Evolutionary conservation across 2,329 filamentous ascomycete genomes (phyloP).

Genomic region (Periconia sp.): DNA sequence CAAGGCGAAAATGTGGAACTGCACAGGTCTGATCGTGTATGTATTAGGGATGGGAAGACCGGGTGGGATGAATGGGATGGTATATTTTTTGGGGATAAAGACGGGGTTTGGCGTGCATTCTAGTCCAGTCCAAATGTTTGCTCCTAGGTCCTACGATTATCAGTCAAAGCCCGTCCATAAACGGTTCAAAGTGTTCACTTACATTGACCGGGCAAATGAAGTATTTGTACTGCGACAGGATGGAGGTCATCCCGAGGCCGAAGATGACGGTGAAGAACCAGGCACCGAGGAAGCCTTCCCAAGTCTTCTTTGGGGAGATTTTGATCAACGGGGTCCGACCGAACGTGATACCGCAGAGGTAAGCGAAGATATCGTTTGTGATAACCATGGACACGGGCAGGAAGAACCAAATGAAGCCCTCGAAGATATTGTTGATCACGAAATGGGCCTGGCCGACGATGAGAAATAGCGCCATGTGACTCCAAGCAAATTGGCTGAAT

Average conservation of each 20-base stretch:
- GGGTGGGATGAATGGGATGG: constrained; percentile 56
- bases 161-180: neutral
- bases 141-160: constrained; percentile 69
- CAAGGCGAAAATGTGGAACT: constrained; percentile 87
- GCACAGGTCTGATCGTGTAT: constrained; percentile 81
- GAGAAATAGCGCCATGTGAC: constrained; percentile 97
- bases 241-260: constrained; percentile 76
- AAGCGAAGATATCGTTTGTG: constrained; percentile 98
- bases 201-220: constrained; percentile 97
- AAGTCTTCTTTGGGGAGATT: constrained; percentile 97
- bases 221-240: constrained; percentile 89
- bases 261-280: constrained; percentile 95
- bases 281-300: constrained; percentile 93
- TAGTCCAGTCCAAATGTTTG: constrained; percentile 88
- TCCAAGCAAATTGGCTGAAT: constrained; percentile 99
- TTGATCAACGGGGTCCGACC: constrained; percentile 96
- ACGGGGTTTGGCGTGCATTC: constrained; percentile 89
- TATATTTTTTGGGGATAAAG: constrained; percentile 77
- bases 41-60: constrained; percentile 64
- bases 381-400: constrained; percentile 92
- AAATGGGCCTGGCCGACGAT: constrained; percentile 98
- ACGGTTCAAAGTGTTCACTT: constrained; percentile 27
- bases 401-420: constrained; percentile 99
- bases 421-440: constrained; percentile 99
- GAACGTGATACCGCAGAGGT: constrained; percentile 96